phyloP scores from a whole-genome alignment of 2,329 filamentous ascomycete genomes.

The Nemania sp. region DNA sequence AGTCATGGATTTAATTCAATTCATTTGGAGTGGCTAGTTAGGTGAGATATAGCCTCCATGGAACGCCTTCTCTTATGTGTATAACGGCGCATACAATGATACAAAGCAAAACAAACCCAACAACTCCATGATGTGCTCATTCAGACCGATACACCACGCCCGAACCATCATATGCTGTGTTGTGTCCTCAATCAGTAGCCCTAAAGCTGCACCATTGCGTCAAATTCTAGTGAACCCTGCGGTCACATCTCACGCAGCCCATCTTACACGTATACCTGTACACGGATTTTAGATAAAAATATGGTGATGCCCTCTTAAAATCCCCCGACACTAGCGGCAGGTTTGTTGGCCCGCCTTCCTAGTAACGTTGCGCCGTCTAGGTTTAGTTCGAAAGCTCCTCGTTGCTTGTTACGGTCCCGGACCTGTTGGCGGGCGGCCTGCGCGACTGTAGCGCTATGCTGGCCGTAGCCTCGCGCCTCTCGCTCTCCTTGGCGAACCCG shows the following conservation, averaged over 20 bases:
- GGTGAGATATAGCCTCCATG: slow-evolving; percentile 39
- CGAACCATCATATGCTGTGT: slow-evolving; percentile 37
- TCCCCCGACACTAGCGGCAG: slow-evolving; percentile 59
- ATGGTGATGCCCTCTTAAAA: slow-evolving; percentile 39
- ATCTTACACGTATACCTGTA: slow-evolving; percentile 22
- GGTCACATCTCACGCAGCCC: slow-evolving; percentile 24
- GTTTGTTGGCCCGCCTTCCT: slow-evolving; percentile 73
- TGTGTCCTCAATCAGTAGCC: slow-evolving; percentile 32
- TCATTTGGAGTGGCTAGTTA: slow-evolving; percentile 22
- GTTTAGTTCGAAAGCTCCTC: slow-evolving; percentile 90
- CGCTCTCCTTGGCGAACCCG: slow-evolving; percentile 58
- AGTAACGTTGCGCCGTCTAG: slow-evolving; percentile 91
- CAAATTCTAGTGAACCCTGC: slow-evolving; percentile 33
- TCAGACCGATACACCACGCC: slow-evolving; percentile 45
- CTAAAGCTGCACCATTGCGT: slow-evolving; percentile 28
- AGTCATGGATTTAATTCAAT: slow-evolving; percentile 32
- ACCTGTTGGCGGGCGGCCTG: slow-evolving; percentile 87
- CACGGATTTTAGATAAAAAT: slow-evolving; percentile 13
- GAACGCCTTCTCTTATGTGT: slow-evolving; percentile 47
- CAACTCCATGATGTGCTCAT: slow-evolving; percentile 47
- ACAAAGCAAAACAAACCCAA: slow-evolving; percentile 37
- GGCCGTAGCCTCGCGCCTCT: slow-evolving; percentile 80
- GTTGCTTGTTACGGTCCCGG: slow-evolving; percentile 72
- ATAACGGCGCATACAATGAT: slow-evolving; percentile 40
- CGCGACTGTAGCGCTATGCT: slow-evolving; percentile 86